Conservation (phyloP, 2,329 filamentous ascomycete species). For the Paecilomyces formosus region DNA sequence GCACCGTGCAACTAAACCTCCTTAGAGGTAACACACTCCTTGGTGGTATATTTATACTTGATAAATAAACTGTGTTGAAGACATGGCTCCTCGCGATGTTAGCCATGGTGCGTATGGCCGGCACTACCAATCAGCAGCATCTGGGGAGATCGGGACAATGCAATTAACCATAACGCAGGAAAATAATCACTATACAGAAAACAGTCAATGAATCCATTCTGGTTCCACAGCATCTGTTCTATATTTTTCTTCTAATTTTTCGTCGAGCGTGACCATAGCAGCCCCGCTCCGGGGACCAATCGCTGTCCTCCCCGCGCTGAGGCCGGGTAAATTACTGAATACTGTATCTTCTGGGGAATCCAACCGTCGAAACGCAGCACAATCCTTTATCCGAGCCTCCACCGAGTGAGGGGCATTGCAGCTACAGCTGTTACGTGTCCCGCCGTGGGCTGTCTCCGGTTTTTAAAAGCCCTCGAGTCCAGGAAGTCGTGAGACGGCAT, state of each 20-base stretch:
- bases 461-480: neutral
- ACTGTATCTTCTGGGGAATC: no score
- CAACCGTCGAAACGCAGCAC: neutral
- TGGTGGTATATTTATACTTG: no score
- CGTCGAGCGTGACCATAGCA: neutral
- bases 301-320: neutral
- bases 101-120: neutral
- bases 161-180: neutral
- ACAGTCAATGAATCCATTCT: neutral
- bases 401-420: neutral
- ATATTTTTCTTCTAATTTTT: neutral
- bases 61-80: no score
- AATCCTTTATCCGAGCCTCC: neutral
- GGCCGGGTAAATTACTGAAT: neutral
- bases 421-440: neutral
- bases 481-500: neutral
- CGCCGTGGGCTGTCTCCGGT: neutral
- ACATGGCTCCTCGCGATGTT: neutral
- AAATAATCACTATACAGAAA: neutral
- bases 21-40: no score
- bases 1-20: no score
- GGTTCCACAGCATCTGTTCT: neutral
- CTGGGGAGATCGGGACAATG: neutral
- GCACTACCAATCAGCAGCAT: neutral
- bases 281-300: neutral